Base-by-base conservation (phyloP, 1,139 yeast species). In the Blastobotrys persicus region DNA sequence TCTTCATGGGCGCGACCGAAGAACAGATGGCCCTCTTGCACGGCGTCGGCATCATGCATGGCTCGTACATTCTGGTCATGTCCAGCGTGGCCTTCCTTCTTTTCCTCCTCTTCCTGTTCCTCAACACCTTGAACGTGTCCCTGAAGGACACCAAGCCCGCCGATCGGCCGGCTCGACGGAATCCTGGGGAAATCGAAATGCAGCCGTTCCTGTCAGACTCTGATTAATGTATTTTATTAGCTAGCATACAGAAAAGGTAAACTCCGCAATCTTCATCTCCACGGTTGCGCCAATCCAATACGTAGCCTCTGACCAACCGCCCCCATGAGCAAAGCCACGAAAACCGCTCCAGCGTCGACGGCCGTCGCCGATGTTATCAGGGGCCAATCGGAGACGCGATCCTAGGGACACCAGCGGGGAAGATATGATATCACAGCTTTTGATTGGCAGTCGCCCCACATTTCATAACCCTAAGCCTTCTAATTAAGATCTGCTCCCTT, bases 1-100 rank as follows among this genome's bases (percentile, higher is more conserved):
- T 87, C 56, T 91, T 91, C 64, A 88, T 89, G 96, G 80, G 88
- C 20, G 98, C 98, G 20, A 89, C 78, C 53, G 97, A 91, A 63
- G 96, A 91, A 64, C 96, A 91, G 62, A 72, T 91, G 61, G 70
- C 71, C 13, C 71, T 88, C 54, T 88, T 89, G 1, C 71, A 81
- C 50, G 83, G 81, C 55, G 74, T 86, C 58, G 88, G 89, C 3
- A 82, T 95, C 7, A 95, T 88, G 67, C 94, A 88, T 60, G 81
- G 92, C 44, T 81, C 95, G 0, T 91, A 91, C 64, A 78, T 87
- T 35, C 72, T 91, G 65, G 79, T 84, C n/a, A 75, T 85, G 3
- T 69, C 82, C 14, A 79, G 91, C 3, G 87, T 87, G 1, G 92
- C 95, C 0, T 85, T 87, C 60, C 59, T 88, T 59, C 74, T 87